These are phyloP conservation scores for Reticulascus tulasneorum DNA, from an alignment of 2,329 filamentous ascomycete species.

Conservation along the genomic window DNA sequence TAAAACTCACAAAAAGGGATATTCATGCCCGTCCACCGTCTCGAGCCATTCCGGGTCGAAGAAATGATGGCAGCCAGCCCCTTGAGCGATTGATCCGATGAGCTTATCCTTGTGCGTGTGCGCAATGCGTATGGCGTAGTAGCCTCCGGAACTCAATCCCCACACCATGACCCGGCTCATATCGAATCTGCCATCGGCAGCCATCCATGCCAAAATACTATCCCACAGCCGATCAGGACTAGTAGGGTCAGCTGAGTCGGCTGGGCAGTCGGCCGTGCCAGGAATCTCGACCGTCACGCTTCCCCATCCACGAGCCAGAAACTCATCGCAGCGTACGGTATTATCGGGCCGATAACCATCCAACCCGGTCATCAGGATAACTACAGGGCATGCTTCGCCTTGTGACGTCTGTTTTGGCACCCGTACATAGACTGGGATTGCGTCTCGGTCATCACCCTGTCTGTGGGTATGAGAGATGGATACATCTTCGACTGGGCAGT, in stretches of 20 bases:
- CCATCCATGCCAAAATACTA: constrained; percentile 59
- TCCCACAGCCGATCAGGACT: constrained; percentile 60
- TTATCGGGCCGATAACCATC: constrained; percentile 63
- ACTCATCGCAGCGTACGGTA: constrained; percentile 57
- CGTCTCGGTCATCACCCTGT: constrained; percentile 43
- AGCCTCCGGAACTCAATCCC: constrained; percentile 63
- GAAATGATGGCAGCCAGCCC: constrained; percentile 53
- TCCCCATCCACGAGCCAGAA: constrained; percentile 60
- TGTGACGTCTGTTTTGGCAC: constrained; percentile 36
- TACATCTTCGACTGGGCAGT: constrained; percentile 58
- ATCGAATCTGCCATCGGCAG: constrained; percentile 46
- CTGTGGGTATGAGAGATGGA: constrained; percentile 54
- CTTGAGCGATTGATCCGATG: constrained; percentile 54
- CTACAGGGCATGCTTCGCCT: constrained; percentile 32
- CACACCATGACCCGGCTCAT: constrained; percentile 55
- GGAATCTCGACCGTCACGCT: constrained; percentile 54
- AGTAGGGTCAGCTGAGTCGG: constrained; percentile 55
- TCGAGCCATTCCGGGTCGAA: constrained; percentile 52
- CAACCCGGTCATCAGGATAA: constrained; percentile 58
- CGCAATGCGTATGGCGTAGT: constrained; percentile 64
- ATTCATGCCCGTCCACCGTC: constrained; percentile 62
- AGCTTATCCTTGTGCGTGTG: constrained; percentile 59
- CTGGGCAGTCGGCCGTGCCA: constrained; percentile 56
- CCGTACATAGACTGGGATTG: constrained; percentile 63
- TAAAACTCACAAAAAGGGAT: constrained; percentile 49